Evolutionary conservation across 495 filamentous ascomycete species (phyloP), one percentile per base, ranked within the genome.

Genomic region (Penicillium psychrofluorescens): DNA sequence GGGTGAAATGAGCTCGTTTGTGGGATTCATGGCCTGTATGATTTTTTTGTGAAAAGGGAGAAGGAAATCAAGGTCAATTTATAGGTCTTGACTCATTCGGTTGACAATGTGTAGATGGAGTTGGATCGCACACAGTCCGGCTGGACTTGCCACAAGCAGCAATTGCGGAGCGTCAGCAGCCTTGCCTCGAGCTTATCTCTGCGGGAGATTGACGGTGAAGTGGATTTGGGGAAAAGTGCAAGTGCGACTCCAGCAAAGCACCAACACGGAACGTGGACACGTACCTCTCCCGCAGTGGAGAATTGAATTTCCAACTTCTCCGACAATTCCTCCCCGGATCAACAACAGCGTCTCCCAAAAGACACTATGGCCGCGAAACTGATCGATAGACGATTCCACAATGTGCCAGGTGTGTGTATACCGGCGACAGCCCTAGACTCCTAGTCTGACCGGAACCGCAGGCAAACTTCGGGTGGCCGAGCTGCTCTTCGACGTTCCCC

Each of bases 401-500:
- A 64, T 40, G 55, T 75, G 11, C 63, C 72, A 36, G 71, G 72
- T 73, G 37, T 73, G 37, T 4, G 54, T 51, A 13, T 40, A 7
- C 6, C 10, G 7, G 31, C 10, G 6, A 27, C 6, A 22, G 22
- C 22, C 22, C 22, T 31, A 13, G 9, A 28, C 9, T 11, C 29
- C 8, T 5, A 32, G n/a, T 29, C 45, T 58, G 27, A 58, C 29
- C 4, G n/a, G 29, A 36, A 22, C 33, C 7, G 2, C 46, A 88
- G 89, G 88, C 29, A 86, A 82, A 57, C 67, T 95, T 8, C 75
- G 75, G 36, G 76, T 94, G 36, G 82, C 80, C 2, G 89, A 95
- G 59, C 73, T 88, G 43, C 85, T 88, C 69, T 95, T 95, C 56
- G 79, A 88, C 52, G 88, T 95, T 8, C 88, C 89, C 30, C 67